Evolutionary conservation across 345 rosid genomes (phyloP), one percentile per base, ranked within the genome.

Genomic region (Stellera chamaejasme): DNA sequence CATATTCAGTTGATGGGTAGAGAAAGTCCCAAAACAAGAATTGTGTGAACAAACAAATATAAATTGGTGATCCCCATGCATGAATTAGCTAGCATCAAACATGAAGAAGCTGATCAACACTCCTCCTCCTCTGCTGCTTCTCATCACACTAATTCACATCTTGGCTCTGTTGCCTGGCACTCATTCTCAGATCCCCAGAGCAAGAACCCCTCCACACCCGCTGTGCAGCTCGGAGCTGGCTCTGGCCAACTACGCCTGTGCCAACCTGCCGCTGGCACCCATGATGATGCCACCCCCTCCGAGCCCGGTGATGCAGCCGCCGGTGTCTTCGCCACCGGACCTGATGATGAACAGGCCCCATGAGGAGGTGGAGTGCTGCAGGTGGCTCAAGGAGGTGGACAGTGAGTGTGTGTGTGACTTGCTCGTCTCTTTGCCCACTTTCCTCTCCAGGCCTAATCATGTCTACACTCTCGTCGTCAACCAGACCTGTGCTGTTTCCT

Each of bases 401-500:
- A 23, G 51, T 5, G 86, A 82, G 66, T 93, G 99, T 43, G 89
- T 83, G 11, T 93, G 99, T 27, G 88, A 83, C 50, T 43, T 87
- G 68, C 69, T 89, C 60, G 83, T 80, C 65, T 87, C 28, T 64
- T 70, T 93, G 76, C 99, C 97, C 0, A 14, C 76, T 27, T 81
- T 89, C 66, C 83, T 93, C 48, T 69, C 91, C 0, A 80, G 63
- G 73, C 94, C 94, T 5, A 28, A 27, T 10, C 99, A 89, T 66
- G 56, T 64, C 28, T 87, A 76, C 71, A 75, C 80, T 6, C 72
- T 93, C 12, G 36, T 56, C 26, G 79, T 87, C 10, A 72, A 69
- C 56, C 80, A 73, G 7, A 15, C 75, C 0, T 93, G 99, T 77
- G 69, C 39, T 13, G 67, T 87, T 45, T 77, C 79, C 13, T 93